phyloP scores from a whole-genome alignment of 163 green algal genomes.

The Prototheca stagnorum region DNA sequence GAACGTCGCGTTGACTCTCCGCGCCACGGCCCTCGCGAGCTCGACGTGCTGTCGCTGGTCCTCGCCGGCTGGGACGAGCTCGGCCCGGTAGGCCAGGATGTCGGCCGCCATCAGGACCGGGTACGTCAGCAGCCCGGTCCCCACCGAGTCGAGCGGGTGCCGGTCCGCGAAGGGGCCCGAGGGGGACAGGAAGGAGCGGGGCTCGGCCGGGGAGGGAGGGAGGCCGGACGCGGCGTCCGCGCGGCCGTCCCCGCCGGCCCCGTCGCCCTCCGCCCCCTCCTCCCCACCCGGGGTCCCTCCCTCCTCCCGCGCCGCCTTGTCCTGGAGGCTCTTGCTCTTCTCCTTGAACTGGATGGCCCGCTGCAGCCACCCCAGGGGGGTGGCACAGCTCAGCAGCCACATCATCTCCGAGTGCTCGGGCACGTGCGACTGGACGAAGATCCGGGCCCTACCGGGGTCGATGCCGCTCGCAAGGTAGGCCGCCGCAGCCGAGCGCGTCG shows the following conservation, averaged over 20 bases:
- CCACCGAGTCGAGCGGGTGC: conserved; percentile 79
- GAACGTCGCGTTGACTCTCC: conserved; percentile 72
- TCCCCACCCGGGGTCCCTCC: no score
- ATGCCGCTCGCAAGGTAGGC: conserved; percentile 87
- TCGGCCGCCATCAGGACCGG: conserved; percentile 98
- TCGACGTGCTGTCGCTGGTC: conserved; percentile 98
- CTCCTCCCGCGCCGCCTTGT: conserved; percentile 93
- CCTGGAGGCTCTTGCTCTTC: conserved; percentile 76
- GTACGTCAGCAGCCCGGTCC: conserved; percentile 87
- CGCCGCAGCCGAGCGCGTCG: conserved; percentile 60
- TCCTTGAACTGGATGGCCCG: conserved; percentile 80
- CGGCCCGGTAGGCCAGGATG: conserved; percentile 93
- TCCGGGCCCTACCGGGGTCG: conserved; percentile 55
- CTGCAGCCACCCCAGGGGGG: conserved; percentile 69
- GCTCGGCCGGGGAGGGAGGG: no score
- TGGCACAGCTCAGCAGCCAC: conserved; percentile 90
- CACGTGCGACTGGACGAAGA: conserved; percentile 93
- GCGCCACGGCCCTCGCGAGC: conserved; percentile 86
- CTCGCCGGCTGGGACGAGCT: conserved; percentile 92
- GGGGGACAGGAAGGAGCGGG: no score
- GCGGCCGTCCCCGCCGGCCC: no score
- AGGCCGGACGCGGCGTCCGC: no score
- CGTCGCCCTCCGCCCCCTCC: no score
- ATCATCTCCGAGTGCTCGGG: conserved; percentile 80
- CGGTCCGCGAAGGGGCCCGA: no score